phyloP scores from a whole-genome alignment of 306 rosid species.

The Rosa persica region DNA sequence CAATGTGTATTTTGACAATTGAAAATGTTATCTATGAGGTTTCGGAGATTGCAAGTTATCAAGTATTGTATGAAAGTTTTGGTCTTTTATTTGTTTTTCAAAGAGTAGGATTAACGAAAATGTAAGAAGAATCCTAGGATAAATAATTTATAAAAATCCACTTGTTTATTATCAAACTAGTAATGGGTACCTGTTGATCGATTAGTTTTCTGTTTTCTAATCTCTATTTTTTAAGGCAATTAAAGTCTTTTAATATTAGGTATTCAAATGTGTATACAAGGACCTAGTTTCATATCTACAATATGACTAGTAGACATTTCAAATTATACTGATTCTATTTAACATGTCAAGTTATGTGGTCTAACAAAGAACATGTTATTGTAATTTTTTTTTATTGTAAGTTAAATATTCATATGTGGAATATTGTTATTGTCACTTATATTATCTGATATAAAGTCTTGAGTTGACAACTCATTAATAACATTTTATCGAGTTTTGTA shows the following conservation, averaged over 20 bases:
- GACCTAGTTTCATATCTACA: background rate
- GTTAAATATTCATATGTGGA: background rate
- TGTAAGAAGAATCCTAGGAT: background rate
- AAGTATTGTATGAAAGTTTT: background rate
- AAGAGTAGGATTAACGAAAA: background rate
- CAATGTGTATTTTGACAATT: background rate
- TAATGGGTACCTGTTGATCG: background rate
- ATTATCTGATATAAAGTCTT: no score
- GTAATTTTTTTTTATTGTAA: no score
- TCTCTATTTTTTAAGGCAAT: background rate
- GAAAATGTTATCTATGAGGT: background rate
- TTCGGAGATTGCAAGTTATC: background rate
- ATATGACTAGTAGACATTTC: background rate
- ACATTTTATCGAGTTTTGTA: no score
- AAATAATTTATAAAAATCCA: background rate
- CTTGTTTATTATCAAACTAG: background rate
- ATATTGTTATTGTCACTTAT: no score
- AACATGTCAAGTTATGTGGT: background rate
- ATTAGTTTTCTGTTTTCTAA: background rate
- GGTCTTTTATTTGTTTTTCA: background rate
- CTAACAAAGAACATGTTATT: background rate
- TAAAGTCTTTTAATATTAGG: background rate
- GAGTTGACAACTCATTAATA: background rate
- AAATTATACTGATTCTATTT: background rate
- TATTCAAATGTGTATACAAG: background rate